Percentiles rank a stretch among this genome's conserved stretches.
These are phyloP conservation scores for Mycena latifolia DNA, from an alignment of 768 basidiomycete genomes.

Conservation along the genomic window DNA sequence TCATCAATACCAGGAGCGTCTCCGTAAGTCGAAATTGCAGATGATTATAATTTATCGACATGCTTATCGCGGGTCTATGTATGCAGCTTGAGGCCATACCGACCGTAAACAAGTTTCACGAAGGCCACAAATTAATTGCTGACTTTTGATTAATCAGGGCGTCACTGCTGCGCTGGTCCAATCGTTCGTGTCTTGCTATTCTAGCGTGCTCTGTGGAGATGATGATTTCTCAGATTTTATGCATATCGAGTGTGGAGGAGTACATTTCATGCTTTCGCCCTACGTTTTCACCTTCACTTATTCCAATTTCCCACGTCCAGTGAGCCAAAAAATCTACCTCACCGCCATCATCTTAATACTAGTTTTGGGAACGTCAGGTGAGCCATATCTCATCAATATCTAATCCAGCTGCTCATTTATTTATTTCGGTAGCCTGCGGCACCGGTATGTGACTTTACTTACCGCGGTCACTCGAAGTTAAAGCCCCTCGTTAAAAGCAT, in stretches of 20 bases:
- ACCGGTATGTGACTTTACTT: conserved; percentile 42
- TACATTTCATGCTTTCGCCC: conserved; percentile 31
- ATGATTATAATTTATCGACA: too few species aligned
- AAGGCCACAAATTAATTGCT: conserved; percentile 28
- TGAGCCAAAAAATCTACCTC: conserved; percentile 53
- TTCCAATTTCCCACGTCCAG: conserved; percentile 35
- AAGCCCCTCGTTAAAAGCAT: conserved; percentile 43
- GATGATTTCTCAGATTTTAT: conserved; percentile 53
- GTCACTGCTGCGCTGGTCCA: conserved; percentile 65
- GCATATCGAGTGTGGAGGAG: conserved; percentile 60
- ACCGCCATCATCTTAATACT: conserved; percentile 47
- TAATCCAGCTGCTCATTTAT: not conserved
- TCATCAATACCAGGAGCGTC: conserved; percentile 49
- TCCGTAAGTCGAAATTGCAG: too few species aligned
- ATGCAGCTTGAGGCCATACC: conserved; percentile 59
- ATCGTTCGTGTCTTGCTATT: conserved; percentile 45
- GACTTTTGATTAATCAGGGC: conserved; percentile 48
- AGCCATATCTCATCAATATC: not conserved
- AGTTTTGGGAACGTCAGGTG: conserved; percentile 42
- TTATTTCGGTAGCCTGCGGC: conserved; percentile 43
- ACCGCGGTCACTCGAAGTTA: not conserved
- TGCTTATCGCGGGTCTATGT: too few species aligned
- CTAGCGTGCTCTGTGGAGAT: not conserved
- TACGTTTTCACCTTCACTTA: not conserved
- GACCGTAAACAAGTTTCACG: conserved; percentile 47